phyloP scores from a whole-genome alignment of 129 eudicot species.

The Flaveria robusta region DNA sequence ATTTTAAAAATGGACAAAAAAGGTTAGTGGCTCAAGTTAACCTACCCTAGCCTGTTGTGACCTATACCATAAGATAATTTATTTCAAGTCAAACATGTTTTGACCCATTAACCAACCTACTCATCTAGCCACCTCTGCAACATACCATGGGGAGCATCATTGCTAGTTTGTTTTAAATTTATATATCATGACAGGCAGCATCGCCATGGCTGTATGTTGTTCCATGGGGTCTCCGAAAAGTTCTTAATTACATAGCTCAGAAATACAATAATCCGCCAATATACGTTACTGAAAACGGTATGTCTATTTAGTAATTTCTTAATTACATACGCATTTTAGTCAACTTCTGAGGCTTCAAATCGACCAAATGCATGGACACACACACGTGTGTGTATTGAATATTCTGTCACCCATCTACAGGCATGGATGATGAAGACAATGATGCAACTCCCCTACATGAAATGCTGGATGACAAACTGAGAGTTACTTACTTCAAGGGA shows the following conservation, averaged over 20 bases:
- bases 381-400: neutral
- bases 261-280: conserved; percentile 68
- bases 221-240: conserved; percentile 78
- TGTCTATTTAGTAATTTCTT: conserved; percentile 6
- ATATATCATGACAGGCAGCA: conserved; percentile 63
- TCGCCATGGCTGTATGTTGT: conserved; percentile 85
- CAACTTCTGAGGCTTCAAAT: neutral
- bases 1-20: neutral
- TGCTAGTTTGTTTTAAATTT: conserved; percentile 17
- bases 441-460: conserved; percentile 50
- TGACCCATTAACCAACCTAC: neutral
- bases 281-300: conserved; percentile 80
- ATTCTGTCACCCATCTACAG: conserved; percentile 27
- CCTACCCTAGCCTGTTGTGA: neutral
- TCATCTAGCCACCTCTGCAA: neutral
- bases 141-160: neutral
- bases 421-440: conserved; percentile 82
- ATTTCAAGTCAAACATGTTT: neutral
- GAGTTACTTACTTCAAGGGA: conserved; percentile 67
- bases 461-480: conserved; percentile 71
- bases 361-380: neutral
- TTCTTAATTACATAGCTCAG: conserved; percentile 49
- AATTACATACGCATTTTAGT: neutral
- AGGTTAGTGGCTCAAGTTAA: neutral
- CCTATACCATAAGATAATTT: neutral